Percentiles rank a stretch among this genome's conserved stretches.
These are phyloP conservation scores for Hypomontagnella submonticulosa DNA, from an alignment of 495 filamentous ascomycete genomes.

Conservation along the genomic window DNA sequence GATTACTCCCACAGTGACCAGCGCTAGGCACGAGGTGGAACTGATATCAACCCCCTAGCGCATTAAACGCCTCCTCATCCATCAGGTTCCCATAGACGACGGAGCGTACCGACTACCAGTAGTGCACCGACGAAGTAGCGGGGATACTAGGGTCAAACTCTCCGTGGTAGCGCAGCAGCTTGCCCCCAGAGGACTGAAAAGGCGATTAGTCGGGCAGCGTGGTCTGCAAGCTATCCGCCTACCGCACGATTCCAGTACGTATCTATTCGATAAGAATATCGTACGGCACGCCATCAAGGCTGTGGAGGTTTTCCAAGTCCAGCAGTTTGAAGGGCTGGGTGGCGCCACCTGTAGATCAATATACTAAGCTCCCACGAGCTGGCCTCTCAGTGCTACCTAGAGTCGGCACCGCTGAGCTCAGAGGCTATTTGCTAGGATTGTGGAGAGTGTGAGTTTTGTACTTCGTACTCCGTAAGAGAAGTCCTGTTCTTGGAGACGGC, in stretches of 20 bases:
- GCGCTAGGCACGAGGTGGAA: constrained; percentile 63
- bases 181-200: constrained; percentile 60
- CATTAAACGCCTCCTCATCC: constrained; percentile 42
- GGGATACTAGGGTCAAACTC: constrained; percentile 60
- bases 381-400: constrained; percentile 55
- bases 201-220: constrained; percentile 57
- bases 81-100: constrained; percentile 58
- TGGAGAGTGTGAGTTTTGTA: background rate
- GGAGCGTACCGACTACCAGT: constrained; percentile 59
- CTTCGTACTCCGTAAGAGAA: too few species aligned
- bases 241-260: constrained; percentile 44
- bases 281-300: constrained; percentile 58
- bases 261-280: constrained; percentile 61
- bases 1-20: constrained; percentile 58
- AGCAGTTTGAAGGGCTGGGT: constrained; percentile 50
- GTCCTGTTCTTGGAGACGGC: too few species aligned
- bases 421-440: constrained; percentile 56
- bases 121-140: constrained; percentile 56
- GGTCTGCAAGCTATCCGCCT: constrained; percentile 55
- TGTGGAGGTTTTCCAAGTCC: constrained; percentile 46
- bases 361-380: constrained; percentile 52
- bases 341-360: constrained; percentile 52
- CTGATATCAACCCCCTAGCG: constrained; percentile 60
- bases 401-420: constrained; percentile 54
- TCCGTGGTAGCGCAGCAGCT: constrained; percentile 63